Conservation (phyloP, 768 basidiomycete species). For the Bullera alba region DNA sequence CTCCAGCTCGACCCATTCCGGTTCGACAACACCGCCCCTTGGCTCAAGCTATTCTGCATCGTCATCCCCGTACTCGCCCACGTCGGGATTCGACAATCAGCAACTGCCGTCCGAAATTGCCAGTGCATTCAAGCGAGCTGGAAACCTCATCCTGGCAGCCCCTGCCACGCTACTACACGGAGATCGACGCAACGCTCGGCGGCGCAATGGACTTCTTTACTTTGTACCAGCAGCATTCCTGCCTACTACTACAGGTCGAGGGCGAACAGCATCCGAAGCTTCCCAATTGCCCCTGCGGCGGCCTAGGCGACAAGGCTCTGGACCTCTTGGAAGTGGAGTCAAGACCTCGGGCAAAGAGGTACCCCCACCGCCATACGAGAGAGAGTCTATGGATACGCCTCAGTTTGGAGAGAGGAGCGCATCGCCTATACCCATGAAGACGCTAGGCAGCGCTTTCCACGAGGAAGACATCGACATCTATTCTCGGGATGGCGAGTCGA, state of each 20-base stretch:
- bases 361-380: slow-evolving; percentile 25
- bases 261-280: slow-evolving; percentile 28
- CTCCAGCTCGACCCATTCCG: background rate
- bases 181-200: slow-evolving; percentile 5
- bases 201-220: slow-evolving; percentile 22
- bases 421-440: too few species aligned
- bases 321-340: background rate
- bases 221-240: slow-evolving; percentile 33
- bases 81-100: background rate
- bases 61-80: slow-evolving; percentile 4
- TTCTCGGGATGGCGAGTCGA: too few species aligned
- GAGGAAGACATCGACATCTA: too few species aligned
- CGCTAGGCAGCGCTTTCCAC: background rate
- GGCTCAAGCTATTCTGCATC: slow-evolving; percentile 8
- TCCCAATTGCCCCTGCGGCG: slow-evolving; percentile 20
- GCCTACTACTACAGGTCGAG: slow-evolving; percentile 8
- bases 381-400: background rate
- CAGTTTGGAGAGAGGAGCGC: background rate
- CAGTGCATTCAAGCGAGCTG: slow-evolving; percentile 24
- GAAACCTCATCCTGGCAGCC: slow-evolving; percentile 30
- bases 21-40: slow-evolving; percentile 4
- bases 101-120: slow-evolving; percentile 18
- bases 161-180: slow-evolving; percentile 25
- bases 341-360: too few species aligned
- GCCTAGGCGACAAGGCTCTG: slow-evolving; percentile 2